Evolutionary conservation across 768 basidiomycete species (phyloP).

Genomic region (Suillus fuscotomentosus): DNA sequence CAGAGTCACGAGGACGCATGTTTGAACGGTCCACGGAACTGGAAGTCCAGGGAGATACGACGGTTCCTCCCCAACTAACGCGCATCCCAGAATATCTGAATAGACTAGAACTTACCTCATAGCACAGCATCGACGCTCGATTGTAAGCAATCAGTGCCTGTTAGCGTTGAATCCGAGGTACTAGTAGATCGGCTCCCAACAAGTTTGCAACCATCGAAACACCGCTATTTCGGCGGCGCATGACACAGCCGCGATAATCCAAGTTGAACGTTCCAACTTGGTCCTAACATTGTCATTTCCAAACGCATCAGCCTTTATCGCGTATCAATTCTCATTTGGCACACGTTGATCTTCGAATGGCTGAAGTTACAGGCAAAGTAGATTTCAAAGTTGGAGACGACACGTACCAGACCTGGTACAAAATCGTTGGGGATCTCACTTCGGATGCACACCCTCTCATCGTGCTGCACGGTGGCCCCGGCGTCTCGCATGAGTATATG

Average conservation of each 20-base stretch:
- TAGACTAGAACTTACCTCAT: too few relatives aligned
- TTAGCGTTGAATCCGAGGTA: too few relatives aligned
- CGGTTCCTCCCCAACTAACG: too few relatives aligned
- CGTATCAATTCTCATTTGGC: not conserved
- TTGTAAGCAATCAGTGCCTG: too few relatives aligned
- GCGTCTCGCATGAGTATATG: conserved; percentile 41
- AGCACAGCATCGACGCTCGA: too few relatives aligned
- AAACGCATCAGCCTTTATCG: not conserved
- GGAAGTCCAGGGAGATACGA: too few relatives aligned
- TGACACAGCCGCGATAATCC: not conserved
- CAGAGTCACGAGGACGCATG: too few relatives aligned
- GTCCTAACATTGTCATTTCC: not conserved
- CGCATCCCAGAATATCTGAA: too few relatives aligned
- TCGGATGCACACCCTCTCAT: conserved; percentile 42
- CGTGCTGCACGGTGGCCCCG: conserved; percentile 55
- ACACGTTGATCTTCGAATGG: not conserved
- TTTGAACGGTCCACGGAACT: too few relatives aligned
- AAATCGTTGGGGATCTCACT: conserved; percentile 43
- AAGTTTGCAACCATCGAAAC: not conserved
- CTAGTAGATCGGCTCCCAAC: too few relatives aligned
- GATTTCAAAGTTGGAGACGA: conserved; percentile 1
- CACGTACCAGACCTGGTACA: conserved; percentile 48
- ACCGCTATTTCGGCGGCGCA: not conserved
- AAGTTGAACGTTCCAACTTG: not conserved
- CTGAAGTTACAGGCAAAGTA: not conserved